Conservation (phyloP, 805 yeast genomes). For the Lipomyces spencermartinsiae region DNA sequence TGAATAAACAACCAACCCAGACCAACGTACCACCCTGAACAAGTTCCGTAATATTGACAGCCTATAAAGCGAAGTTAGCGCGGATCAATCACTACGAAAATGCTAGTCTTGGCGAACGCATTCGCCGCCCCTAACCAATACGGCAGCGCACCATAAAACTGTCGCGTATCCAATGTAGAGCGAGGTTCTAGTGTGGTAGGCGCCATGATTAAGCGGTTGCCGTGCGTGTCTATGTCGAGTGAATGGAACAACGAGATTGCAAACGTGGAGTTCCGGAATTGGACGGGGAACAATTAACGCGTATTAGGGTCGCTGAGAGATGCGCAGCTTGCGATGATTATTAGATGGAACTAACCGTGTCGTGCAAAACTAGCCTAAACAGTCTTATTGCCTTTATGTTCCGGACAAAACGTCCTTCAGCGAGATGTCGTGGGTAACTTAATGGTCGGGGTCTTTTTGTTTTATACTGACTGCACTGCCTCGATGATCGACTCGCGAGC, state of each 20-base stretch:
- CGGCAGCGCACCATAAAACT: background rate
- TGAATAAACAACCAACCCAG: background rate
- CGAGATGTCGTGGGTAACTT: no score
- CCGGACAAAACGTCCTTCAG: no score
- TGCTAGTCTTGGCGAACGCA: background rate
- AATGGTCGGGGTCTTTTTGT: no score
- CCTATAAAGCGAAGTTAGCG: conserved; percentile 6
- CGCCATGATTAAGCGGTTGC: background rate
- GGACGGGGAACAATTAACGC: no score
- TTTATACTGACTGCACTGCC: no score
- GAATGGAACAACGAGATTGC: background rate
- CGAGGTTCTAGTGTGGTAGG: background rate
- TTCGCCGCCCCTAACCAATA: background rate
- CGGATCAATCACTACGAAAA: background rate
- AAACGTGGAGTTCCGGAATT: background rate
- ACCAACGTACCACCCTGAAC: conserved; percentile 26
- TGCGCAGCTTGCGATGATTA: no score
- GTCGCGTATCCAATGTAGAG: background rate
- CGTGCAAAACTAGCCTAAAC: no score
- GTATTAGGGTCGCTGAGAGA: no score
- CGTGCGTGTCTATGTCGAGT: background rate
- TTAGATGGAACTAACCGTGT: no score
- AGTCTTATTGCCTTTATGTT: no score
- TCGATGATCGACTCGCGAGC: no score
- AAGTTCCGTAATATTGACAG: conserved; percentile 27